Base-by-base conservation (phyloP, 2,329 filamentous ascomycete genomes). In the Hypoxylon sp. region DNA sequence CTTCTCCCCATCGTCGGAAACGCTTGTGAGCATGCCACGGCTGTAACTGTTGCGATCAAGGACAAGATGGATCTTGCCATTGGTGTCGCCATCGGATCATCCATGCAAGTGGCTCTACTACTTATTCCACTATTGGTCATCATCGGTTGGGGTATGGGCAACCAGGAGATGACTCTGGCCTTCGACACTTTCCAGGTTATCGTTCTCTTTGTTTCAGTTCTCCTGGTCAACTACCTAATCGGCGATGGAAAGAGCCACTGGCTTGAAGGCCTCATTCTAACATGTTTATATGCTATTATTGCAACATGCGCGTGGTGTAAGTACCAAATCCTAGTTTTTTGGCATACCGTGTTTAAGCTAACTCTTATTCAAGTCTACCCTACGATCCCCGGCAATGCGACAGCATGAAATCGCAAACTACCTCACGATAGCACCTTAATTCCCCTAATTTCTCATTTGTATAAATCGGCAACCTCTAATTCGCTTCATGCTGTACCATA, bases 131-230 rank as follows among this genome's bases (percentile, higher is more conserved):
- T 92, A 7, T 80, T 91, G 21, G 87, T 91, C 48, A 80, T 92
- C 26, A 82, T 92, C 25, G 89, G 89, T 45, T 93, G 89, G 89
- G 85, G 84, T 57, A 84, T 91, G 79, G 81, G 75, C 26, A 70
- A 81, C 55, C 84, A 87, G 55, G 78, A 84, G 1, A 93, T 93
- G 90, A 90, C 86, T 13, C 80, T 96, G 4, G 87, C 87, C 69
- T 94, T 96, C 68, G 90, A 95, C 66, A 86, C 86, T 1, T 97
- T 97, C 76, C 90, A 96, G 73, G 86, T 96, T 9, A 88, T 91
- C 15, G 87, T 89, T 29, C 75, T 96, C 29, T 95, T 96, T 62
- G 89, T 94, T 8, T 86, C 90, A 2, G 89, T 90, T 0, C 82
- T 96, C 30, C 79, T 96, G 23, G 89, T 92, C 50, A 96, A 95